Percentiles rank a stretch among this genome's conserved stretches.
These are phyloP conservation scores for Tylopilus orsonianus DNA, from an alignment of 1,284 basidiomycete species.

Conservation along the genomic window DNA sequence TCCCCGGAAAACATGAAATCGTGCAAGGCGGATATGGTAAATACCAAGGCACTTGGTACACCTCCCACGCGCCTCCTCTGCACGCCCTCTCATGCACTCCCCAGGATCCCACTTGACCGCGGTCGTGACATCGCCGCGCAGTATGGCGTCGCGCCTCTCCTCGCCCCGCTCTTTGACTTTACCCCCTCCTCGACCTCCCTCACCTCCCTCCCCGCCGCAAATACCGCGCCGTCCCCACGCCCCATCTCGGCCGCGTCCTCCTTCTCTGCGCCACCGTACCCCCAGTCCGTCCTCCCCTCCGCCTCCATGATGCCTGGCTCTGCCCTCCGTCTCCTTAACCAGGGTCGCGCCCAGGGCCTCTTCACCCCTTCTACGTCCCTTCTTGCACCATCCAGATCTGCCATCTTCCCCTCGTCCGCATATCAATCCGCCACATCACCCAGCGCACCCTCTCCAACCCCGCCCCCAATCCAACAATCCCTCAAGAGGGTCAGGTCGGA, in stretches of 20 bases:
- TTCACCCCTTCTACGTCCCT: constrained; percentile 78
- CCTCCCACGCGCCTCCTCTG: constrained; percentile 3
- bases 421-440: constrained; percentile 46
- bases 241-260: constrained; percentile 55
- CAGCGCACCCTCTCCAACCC: constrained; percentile 51
- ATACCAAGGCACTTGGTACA: constrained; percentile 98
- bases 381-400: constrained; percentile 39
- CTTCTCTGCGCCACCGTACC: constrained; percentile 45
- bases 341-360: constrained; percentile 81
- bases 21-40: constrained; percentile 99
- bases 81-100: constrained; percentile 15
- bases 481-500: constrained; percentile 50
- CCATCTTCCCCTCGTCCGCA: constrained; percentile 35
- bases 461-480: constrained; percentile 47
- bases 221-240: constrained; percentile 47
- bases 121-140: constrained; percentile 89
- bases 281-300: constrained; percentile 61
- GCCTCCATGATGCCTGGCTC: constrained; percentile 80
- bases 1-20: constrained; percentile 96
- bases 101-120: constrained; percentile 89
- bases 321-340: constrained; percentile 74
- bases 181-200: constrained; percentile 73
- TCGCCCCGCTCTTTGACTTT: constrained; percentile 91
- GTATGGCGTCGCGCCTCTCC: constrained; percentile 82
- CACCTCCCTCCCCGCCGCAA: constrained; percentile 55